These are phyloP conservation scores for Olyra latifolia DNA, from an alignment of 176 grass and related monocot genomes.

Conservation along the genomic window DNA sequence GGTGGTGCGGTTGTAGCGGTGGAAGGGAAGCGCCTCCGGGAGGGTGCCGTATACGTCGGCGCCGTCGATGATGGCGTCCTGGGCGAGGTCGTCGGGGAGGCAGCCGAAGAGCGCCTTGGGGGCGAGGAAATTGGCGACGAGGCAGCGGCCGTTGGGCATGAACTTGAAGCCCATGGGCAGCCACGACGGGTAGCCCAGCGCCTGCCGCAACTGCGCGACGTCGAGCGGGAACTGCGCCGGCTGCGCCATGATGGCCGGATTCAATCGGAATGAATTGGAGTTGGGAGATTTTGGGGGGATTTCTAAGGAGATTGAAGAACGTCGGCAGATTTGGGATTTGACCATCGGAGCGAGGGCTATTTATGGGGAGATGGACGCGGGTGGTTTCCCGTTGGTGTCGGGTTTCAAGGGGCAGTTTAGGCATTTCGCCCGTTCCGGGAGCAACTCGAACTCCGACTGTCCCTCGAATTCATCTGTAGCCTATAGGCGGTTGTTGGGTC, in stretches of 20 bases:
- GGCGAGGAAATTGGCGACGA: neutral
- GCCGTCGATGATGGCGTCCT: neutral
- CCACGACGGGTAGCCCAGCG: neutral
- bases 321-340: neutral
- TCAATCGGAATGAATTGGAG: neutral
- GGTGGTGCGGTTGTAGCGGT: neutral
- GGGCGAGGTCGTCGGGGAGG: neutral
- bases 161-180: neutral
- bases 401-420: too few relatives aligned
- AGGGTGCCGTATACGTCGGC: conserved; percentile 10
- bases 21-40: conserved; percentile 11
- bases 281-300: neutral
- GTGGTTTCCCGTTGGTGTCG: too few relatives aligned
- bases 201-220: neutral
- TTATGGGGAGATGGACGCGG: neutral
- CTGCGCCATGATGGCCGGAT: conserved; percentile 9
- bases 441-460: too few relatives aligned
- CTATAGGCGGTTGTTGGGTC: too few relatives aligned
- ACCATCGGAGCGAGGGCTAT: neutral
- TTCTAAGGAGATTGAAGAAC: neutral
- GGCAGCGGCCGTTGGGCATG: neutral
- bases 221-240: neutral
- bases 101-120: conserved; percentile 3
- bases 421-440: neutral
- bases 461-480: too few relatives aligned